phyloP scores from a whole-genome alignment of 1,139 yeast species.

The Sugiyamaella grinbergsii region DNA sequence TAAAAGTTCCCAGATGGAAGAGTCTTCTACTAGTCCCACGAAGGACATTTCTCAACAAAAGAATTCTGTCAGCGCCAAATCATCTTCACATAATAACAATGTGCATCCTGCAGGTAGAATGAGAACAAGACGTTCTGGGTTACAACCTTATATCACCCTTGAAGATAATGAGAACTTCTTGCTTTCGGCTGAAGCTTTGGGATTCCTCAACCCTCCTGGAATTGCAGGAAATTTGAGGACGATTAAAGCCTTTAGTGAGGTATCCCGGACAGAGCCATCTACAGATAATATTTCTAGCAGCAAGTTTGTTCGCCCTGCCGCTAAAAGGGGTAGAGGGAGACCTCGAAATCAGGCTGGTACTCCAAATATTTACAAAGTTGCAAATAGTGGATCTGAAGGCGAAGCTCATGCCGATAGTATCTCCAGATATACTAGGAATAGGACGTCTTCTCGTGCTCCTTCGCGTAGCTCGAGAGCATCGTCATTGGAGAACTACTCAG shows the following conservation, averaged over 20 bases:
- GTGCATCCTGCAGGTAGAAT: too few species aligned
- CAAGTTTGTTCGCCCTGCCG: neutral
- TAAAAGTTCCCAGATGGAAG: too few species aligned
- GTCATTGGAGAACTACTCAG: too few species aligned
- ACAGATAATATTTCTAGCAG: neutral
- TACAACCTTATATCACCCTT: slow-evolving; percentile 3
- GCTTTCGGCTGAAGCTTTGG: slow-evolving; percentile 13
- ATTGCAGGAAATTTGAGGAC: slow-evolving; percentile 9
- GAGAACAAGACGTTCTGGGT: slow-evolving; percentile 11
- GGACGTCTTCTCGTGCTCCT: too few species aligned
- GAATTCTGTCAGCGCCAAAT: too few species aligned
- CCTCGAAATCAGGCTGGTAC: neutral
- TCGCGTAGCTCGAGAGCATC: too few species aligned
- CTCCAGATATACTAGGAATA: too few species aligned
- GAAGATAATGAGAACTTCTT: neutral
- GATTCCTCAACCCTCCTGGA: slow-evolving; percentile 14
- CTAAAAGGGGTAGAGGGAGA: slow-evolving; percentile 4
- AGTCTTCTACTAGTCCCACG: neutral
- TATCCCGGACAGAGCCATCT: neutral
- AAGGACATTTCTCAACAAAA: neutral
- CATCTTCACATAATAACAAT: neutral
- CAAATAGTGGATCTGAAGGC: neutral
- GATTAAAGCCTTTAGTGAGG: neutral
- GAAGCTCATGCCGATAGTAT: too few species aligned
- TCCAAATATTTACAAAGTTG: neutral